Evolutionary conservation across 257 asterid species (phyloP), one percentile per base, ranked within the genome.

Genomic region (Rubia yunnanensis): DNA sequence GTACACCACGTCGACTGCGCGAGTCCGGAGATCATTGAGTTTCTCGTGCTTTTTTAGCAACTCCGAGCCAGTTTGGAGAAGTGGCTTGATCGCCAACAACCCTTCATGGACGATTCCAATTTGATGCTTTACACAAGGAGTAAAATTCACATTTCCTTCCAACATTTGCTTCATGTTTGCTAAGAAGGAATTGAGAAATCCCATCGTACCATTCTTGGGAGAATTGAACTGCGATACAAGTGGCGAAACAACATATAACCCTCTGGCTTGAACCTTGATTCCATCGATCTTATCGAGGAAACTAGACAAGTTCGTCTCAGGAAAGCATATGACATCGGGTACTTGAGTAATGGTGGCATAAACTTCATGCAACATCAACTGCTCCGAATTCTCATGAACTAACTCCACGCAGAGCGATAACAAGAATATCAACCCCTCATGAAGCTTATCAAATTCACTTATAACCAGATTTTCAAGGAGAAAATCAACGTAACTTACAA

Each of bases 131-230:
- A 65, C 5, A 39, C 31, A 31, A 4, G 26, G 46, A 46, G 14
- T 15, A 3, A 13, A 2, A 11, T 55, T 26, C 15, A 36, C 53
- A 18, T 35, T 62, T 10, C 1, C 27, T 18, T 65, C 15, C 5
- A 60, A 18, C 68, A n/a, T 20, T 18, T 60, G 32, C 9, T 11
- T 10, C 13, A 72, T 32, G 23, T 46, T 27, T 31, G 14, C 54
- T 44, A 13, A 0, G 41, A 66, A 49, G 18, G 28, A 36, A 14
- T 60, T 36, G 18, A 34, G 15, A 30, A 66, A 72, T 3, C 68
- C 64, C 23, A 66, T 49, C 32, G 10, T 35, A 36, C 36, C 27
- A 4, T 63, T 72, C 11, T 20, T 50, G 53, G 77, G 69, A 23
- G 41, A 50, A 30, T 49, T 38, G 3, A 23, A 7, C 1, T 49